Evolutionary conservation across 2,329 filamentous ascomycete species (phyloP), one percentile per base, ranked within the genome.

Genomic region (Alternaria sp.): DNA sequence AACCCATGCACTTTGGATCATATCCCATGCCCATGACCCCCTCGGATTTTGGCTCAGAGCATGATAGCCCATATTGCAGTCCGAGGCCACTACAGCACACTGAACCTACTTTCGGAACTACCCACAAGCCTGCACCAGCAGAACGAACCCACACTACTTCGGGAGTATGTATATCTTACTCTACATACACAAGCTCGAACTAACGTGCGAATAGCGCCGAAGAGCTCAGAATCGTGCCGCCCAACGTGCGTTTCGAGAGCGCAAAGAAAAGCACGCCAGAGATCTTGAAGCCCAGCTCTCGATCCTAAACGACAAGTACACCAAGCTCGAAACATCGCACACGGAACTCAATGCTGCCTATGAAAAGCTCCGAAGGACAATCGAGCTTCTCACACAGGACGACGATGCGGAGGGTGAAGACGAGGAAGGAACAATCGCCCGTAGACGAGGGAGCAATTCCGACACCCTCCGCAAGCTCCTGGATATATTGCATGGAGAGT

Each of bases 181-280:
- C 20, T 16, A 18, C n/a, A 24, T n/a, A 26, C 6, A 9, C 14
- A 4, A 51, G 14, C 14, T n/a, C 8, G 4, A 18, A 9, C 42
- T 75, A 62, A 68, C 64, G 46, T 18, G 7, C 6, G 6, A 43
- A 34, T 70, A 87, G 84, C 83, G 86, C 47, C 83, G 86, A 61
- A 81, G 86, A 70, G 86, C 86, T 46, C 86, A 88, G 67, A 88
- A 88, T 66, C 82, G 86, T 54, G 86, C 86, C 39, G 88, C 86
- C 3, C 86, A 88, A 72, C 80, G 86, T 59, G 86, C 86, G 1
- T 88, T 88, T 70, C 81, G 86, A 48, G 86, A 89, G 72, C 82
- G 87, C 54, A 89, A 88, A 69, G 86, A 90, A 70, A 87, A 89
- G 73, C 85, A 88, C 62, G 88, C 89, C 69, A 85, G 85, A 62